A percentile compares a stretch with the other conserved stretches of the same genome.
Conservation (phyloP, 228 moss, liverwort and hornwort species). For the Sphagnum magellanicum region DNA sequence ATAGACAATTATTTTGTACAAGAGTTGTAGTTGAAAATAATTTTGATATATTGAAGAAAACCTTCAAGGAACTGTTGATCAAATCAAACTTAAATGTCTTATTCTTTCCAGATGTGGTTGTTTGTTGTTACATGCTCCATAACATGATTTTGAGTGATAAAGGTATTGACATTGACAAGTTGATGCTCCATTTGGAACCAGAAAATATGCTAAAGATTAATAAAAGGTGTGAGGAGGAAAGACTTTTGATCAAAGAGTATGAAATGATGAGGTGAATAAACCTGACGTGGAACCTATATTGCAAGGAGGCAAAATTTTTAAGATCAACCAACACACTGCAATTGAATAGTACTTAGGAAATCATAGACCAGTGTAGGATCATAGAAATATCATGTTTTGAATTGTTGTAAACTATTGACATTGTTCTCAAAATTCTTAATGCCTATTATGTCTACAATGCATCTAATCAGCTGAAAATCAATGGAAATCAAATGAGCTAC, state of each 20-base stretch:
- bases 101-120: background rate
- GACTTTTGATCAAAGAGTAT: background rate
- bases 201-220: background rate
- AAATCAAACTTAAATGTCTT: background rate
- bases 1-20: background rate
- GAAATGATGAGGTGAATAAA: background rate
- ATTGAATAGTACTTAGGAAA: background rate
- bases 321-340: background rate
- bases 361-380: background rate
- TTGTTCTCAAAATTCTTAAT: no score
- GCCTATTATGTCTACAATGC: no score
- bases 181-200: background rate
- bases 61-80: background rate
- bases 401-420: no score
- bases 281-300: background rate
- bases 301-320: background rate
- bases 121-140: background rate
- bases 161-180: background rate
- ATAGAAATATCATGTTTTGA: no score
- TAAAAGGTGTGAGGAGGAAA: background rate
- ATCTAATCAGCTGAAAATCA: no score
- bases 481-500: no score
- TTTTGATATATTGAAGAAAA: background rate
- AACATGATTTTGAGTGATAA: background rate
- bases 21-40: background rate